A percentile compares a stretch with the other conserved stretches of the same genome.
Evolutionary conservation across 169 alveolate genomes (phyloP).

Genomic region (Toxoplasma gondii): DNA sequence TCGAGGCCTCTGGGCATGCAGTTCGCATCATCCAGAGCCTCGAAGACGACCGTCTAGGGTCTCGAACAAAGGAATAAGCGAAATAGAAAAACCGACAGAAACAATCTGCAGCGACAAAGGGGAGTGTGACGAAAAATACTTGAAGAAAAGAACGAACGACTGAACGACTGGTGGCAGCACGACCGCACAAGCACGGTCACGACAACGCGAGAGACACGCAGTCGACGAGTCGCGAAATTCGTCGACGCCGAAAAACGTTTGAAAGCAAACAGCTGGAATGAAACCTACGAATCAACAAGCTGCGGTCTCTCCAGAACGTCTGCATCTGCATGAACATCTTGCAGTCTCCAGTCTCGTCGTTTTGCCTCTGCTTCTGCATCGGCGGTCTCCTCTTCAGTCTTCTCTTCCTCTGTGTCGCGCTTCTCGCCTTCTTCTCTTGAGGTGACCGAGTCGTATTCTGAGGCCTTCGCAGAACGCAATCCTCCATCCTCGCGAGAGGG

Average conservation of each 20-base stretch:
- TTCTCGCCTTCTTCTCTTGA: constrained; percentile 15
- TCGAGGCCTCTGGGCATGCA: too few relatives aligned
- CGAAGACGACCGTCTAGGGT: too few relatives aligned
- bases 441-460: neutral
- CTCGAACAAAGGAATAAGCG: too few relatives aligned
- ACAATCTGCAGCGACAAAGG: too few relatives aligned
- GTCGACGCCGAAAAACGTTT: neutral
- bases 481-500: neutral
- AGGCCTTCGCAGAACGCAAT: neutral
- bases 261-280: neutral
- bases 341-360: constrained; percentile 52
- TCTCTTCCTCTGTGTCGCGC: constrained; percentile 36
- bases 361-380: neutral
- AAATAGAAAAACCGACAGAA: too few relatives aligned
- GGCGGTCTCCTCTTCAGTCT: constrained; percentile 10
- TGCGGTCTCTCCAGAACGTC: constrained; percentile 63
- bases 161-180: too few relatives aligned
- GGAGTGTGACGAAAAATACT: too few relatives aligned
- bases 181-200: too few relatives aligned
- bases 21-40: too few relatives aligned
- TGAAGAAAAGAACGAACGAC: too few relatives aligned
- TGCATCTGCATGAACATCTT: constrained; percentile 57
- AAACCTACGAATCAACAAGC: neutral
- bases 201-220: too few relatives aligned
- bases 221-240: neutral